Conservation (phyloP, 2,329 filamentous ascomycete species). For the Didymella glomerata region DNA sequence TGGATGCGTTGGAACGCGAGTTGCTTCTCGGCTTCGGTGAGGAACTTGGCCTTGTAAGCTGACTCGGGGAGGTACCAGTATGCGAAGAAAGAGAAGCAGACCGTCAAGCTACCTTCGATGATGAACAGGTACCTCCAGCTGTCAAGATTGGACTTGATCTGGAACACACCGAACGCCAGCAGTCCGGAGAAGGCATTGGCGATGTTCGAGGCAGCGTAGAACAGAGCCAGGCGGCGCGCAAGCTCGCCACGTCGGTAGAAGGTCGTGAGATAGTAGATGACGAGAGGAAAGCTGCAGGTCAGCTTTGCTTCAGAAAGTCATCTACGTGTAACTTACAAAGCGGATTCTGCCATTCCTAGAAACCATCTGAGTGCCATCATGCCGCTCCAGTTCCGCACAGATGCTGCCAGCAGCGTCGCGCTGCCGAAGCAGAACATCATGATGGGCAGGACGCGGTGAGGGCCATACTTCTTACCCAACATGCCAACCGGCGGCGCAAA, state of each 20-base stretch:
- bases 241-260: constrained; percentile 78
- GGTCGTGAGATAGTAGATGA: constrained; percentile 67
- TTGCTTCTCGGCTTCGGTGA: constrained; percentile 70
- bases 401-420: constrained; percentile 67
- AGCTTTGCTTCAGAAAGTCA: background rate
- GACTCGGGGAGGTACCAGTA: constrained; percentile 74
- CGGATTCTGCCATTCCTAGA: constrained; percentile 70
- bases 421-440: constrained; percentile 75
- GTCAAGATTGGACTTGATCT: constrained; percentile 61
- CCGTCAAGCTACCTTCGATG: constrained; percentile 65
- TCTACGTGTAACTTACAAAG: constrained; percentile 54
- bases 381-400: constrained; percentile 68
- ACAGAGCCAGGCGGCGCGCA: constrained; percentile 73
- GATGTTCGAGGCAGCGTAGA: constrained; percentile 79
- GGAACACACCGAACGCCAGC: constrained; percentile 68
- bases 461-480: constrained; percentile 73
- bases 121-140: constrained; percentile 74
- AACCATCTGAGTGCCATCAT: constrained; percentile 75
- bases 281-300: constrained; percentile 64
- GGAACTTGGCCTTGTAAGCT: constrained; percentile 70
- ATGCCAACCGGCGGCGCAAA: constrained; percentile 72
- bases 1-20: constrained; percentile 78
- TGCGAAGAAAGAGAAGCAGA: constrained; percentile 69
- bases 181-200: constrained; percentile 72
- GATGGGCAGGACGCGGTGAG: constrained; percentile 68